Conservation (phyloP, 169 alveolate species). For the Cryptosporidium muris region DNA sequence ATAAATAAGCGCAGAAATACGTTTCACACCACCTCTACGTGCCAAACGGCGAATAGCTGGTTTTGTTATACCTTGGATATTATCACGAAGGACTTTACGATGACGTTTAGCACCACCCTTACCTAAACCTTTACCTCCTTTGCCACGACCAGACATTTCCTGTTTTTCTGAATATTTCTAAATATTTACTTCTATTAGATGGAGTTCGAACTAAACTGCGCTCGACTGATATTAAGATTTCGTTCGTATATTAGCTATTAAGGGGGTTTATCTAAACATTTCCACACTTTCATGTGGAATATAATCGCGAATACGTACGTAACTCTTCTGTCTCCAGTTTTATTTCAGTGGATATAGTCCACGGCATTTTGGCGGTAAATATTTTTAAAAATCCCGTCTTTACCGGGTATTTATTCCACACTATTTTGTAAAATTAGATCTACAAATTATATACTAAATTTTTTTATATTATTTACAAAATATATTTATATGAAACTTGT, state of each 20-base stretch:
- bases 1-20: constrained; percentile 98
- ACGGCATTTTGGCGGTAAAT: constrained; percentile 10
- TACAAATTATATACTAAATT: too few species aligned
- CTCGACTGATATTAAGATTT: constrained; percentile 40
- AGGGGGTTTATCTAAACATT: constrained; percentile 50
- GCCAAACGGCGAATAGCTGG: constrained; percentile 99
- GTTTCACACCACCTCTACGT: constrained; percentile 99
- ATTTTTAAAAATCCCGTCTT: background rate
- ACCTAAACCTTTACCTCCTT: constrained; percentile 99
- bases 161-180: constrained; percentile 26
- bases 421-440: too few species aligned
- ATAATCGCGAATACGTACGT: constrained; percentile 9
- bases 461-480: too few species aligned
- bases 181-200: constrained; percentile 36
- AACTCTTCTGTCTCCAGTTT: constrained; percentile 20
- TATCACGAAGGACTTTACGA: constrained; percentile 95
- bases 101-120: constrained; percentile 99
- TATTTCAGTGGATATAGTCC: constrained; percentile 38
- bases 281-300: constrained; percentile 73
- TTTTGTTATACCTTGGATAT: constrained; percentile 99
- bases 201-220: constrained; percentile 72
- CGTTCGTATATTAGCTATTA: background rate
- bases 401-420: too few species aligned
- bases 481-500: too few species aligned
- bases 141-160: constrained; percentile 95